Conservation (phyloP, 2,329 filamentous ascomycete genomes). For the Dactylellina sp. region DNA sequence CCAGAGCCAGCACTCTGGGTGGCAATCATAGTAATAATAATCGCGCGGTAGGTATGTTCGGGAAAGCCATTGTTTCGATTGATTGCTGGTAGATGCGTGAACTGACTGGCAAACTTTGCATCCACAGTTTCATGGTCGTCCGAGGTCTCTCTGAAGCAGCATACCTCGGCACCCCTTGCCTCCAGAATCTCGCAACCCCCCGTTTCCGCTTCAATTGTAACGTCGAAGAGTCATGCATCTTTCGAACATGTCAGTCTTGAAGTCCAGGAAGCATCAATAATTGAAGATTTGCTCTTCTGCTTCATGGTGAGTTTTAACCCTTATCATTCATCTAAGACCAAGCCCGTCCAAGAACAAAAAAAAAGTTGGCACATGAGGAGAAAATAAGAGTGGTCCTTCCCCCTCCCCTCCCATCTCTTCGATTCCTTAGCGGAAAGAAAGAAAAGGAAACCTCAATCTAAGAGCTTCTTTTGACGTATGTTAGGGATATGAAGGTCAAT, state of each 20-base stretch:
- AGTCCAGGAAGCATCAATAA: conserved; percentile 83
- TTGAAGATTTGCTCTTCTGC: conserved; percentile 91
- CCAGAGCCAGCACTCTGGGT: conserved; percentile 14
- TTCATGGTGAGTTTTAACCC: conserved; percentile 73
- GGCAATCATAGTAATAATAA: background rate
- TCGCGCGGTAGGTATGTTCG: conserved; percentile 32
- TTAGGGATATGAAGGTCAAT: conserved; percentile 91
- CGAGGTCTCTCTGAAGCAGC: conserved; percentile 59
- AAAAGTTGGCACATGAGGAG: too few species aligned
- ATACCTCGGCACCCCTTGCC: conserved; percentile 78
- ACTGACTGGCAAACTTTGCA: conserved; percentile 62
- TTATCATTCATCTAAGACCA: background rate
- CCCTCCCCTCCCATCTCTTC: too few species aligned
- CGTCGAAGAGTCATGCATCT: conserved; percentile 74
- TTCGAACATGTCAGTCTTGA: conserved; percentile 80
- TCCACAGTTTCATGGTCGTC: conserved; percentile 66
- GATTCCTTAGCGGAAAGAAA: too few species aligned
- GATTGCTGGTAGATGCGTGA: background rate
- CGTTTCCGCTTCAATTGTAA: conserved; percentile 75
- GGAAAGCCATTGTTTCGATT: background rate
- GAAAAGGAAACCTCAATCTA: background rate
- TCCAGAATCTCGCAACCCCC: conserved; percentile 74
- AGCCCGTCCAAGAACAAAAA: too few species aligned
- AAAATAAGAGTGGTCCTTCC: too few species aligned
- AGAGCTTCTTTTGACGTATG: background rate